Conservation (phyloP, 2,329 filamentous ascomycete species). For the Cercospora nicotianae region DNA sequence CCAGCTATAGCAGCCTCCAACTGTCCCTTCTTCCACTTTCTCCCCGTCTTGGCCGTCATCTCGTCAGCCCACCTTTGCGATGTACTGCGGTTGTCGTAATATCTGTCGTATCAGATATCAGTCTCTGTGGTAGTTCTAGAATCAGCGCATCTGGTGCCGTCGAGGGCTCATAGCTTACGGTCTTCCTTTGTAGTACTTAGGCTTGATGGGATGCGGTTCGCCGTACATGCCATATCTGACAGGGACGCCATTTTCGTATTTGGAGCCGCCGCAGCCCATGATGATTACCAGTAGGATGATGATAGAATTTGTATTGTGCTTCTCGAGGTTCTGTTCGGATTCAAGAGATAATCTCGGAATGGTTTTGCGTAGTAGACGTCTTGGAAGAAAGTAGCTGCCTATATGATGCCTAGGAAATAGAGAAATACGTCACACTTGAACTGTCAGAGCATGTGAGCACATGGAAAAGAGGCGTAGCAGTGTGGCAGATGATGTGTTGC, state of each 20-base stretch:
- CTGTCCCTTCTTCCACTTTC: not conserved
- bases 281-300: not conserved
- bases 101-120: not conserved
- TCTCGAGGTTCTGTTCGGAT: no score
- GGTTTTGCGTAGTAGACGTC: not conserved
- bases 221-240: not conserved
- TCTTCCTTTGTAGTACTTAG: not conserved
- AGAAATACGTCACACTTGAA: not conserved
- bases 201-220: not conserved
- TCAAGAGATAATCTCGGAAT: no score
- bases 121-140: not conserved
- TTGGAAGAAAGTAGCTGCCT: not conserved
- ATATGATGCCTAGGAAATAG: not conserved
- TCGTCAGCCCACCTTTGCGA: not conserved
- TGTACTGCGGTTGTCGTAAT: not conserved
- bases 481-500: not conserved
- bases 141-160: no score
- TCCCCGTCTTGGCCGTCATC: slow-evolving; percentile 3
- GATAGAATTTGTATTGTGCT: not conserved
- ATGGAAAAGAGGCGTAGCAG: not conserved
- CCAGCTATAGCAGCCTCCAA: not conserved
- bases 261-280: slow-evolving; percentile 1
- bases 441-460: not conserved
- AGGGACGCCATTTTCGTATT: not conserved
- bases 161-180: not conserved